Evolutionary conservation across 352 stramenopile genomes (phyloP), one percentile per base, ranked within the genome.

Genomic region (Phytopythium aichiense): DNA sequence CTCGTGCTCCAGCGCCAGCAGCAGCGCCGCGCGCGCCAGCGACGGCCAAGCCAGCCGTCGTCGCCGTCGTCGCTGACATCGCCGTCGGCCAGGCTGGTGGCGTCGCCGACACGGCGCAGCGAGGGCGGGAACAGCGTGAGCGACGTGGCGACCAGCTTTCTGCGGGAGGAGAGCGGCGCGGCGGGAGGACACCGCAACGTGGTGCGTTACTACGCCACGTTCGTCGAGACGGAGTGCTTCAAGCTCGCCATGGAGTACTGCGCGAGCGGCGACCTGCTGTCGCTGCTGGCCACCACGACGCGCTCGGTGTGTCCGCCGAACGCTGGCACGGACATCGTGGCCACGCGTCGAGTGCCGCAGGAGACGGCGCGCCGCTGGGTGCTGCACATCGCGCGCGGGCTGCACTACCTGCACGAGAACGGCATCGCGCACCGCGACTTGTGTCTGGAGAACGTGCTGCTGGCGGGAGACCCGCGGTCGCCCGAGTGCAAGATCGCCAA

Each of bases 211-310:
- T 67, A 67, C 28, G 58, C 63, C 46, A 76, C 77, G 42, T 80
- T 74, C 23, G 67, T 86, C 40, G 67, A 79, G 30, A 73, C 72
- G 35, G 65, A 79, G 40, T 71, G 61, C 20, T 67, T 84, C 45
- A 78, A 78, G 31, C 64, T 88, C 33, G 73, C 82, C 56, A 88
- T 88, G 70, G 79, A 91, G 45, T 87, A 73, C 56, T 90, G 82
- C 61, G 61, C 63, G 1, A 60, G 70, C 30, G 71, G 78, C 12
- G 80, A 89, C 49, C 68, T 92, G 20, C 74, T 77, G 15, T 67
- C 69, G 28, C 69, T 77, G n/a, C 33, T 83, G n/a, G 59, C 68
- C 30, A 61, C 56, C 56, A 57, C 43, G 12, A 53, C 56, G 13
- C 60, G 30, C 0, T 58, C 68, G 23, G 58, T 56, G 4, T 45